phyloP scores from a whole-genome alignment of 1,284 basidiomycete genomes.

The Xerocomus minutiporus region DNA sequence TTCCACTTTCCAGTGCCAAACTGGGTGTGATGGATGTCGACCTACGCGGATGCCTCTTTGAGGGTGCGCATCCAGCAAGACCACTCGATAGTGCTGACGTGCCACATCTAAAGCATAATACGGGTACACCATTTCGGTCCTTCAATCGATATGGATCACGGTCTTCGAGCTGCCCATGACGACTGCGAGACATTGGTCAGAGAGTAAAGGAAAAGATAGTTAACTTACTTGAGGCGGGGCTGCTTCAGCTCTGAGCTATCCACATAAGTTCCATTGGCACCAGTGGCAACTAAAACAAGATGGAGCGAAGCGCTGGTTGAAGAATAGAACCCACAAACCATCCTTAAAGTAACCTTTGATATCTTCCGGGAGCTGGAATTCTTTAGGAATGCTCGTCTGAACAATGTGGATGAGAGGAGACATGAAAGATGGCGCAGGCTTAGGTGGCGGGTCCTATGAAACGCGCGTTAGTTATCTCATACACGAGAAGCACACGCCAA shows the following conservation, averaged over 20 bases:
- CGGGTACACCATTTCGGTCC: constrained; percentile 77
- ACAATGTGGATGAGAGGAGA: constrained; percentile 67
- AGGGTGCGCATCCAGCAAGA: constrained; percentile 45
- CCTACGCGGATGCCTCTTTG: constrained; percentile 51
- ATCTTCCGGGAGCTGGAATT: constrained; percentile 88
- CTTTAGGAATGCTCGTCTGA: constrained; percentile 63
- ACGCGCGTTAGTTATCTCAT: constrained; percentile 12
- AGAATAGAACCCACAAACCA: constrained; percentile 44
- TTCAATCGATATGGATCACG: constrained; percentile 86
- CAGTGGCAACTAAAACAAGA: constrained; percentile 57
- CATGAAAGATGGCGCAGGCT: constrained; percentile 55
- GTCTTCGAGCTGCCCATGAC: constrained; percentile 85
- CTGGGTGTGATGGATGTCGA: constrained; percentile 37
- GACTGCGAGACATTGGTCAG: constrained; percentile 46
- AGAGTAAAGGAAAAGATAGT: constrained; percentile 9
- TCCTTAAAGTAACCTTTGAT: constrained; percentile 84
- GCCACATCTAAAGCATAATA: constrained; percentile 88
- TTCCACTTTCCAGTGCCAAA: constrained; percentile 50
- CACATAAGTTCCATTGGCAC: constrained; percentile 71
- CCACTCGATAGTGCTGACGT: constrained; percentile 65
- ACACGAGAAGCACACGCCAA: constrained; percentile 8
- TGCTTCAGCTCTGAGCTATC: constrained; percentile 74
- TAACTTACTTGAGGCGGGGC: constrained; percentile 65
- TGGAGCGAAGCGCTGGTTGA: constrained; percentile 13
- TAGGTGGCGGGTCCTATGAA: constrained; percentile 59